Conservation (phyloP, 176 grass and related monocot species). For the Raddia distichophylla region DNA sequence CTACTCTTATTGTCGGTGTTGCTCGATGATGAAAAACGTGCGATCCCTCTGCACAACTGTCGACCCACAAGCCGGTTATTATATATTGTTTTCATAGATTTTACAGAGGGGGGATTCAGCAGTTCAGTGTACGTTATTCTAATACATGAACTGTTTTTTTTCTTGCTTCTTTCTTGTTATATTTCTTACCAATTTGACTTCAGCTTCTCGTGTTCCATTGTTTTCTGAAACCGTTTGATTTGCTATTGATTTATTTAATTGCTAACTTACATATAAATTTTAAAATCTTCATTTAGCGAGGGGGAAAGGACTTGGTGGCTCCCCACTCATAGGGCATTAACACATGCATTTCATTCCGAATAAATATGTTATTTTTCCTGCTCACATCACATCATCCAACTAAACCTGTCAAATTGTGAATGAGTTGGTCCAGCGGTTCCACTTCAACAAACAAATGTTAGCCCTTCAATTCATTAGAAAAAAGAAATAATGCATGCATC, state of each 20-base stretch:
- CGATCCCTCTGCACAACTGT: conserved; percentile 30
- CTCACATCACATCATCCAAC: conserved; percentile 3
- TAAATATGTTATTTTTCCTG: neutral
- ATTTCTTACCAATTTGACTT: conserved; percentile 3
- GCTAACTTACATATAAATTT: neutral
- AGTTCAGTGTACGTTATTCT: neutral
- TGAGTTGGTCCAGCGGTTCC: conserved; percentile 1
- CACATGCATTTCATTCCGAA: neutral
- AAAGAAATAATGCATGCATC: neutral
- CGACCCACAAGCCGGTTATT: neutral
- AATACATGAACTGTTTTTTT: neutral
- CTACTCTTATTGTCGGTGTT: conserved; percentile 38
- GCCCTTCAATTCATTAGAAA: neutral
- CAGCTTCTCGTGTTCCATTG: conserved; percentile 3
- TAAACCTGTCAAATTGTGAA: neutral
- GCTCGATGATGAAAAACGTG: conserved; percentile 59
- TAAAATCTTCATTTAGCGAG: neutral
- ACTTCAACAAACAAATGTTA: neutral
- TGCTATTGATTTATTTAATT: neutral
- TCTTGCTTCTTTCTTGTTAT: neutral
- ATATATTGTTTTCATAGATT: neutral
- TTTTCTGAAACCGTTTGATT: conserved; percentile 14
- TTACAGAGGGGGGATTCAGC: neutral
- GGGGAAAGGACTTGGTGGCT: neutral
- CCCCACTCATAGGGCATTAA: neutral